Evolutionary conservation across 2,329 filamentous ascomycete species (phyloP).

Genomic region (Shiraia sp.): DNA sequence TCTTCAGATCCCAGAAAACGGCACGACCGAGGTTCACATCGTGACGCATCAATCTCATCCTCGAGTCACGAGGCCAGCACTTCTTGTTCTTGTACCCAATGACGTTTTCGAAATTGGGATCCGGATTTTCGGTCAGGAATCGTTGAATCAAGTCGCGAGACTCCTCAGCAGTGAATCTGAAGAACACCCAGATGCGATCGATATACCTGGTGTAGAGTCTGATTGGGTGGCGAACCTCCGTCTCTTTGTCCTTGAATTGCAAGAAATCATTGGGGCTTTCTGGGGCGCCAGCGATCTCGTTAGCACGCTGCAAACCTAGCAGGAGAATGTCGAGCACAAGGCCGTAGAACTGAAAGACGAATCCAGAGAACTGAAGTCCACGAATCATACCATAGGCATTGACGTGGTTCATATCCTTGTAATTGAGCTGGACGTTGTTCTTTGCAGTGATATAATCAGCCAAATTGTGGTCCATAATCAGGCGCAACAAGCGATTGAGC

Average conservation of each 20-base stretch:
- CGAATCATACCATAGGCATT: constrained; percentile 99
- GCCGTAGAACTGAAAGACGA: constrained; percentile 99
- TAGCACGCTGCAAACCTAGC: constrained; percentile 92
- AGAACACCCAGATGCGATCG: constrained; percentile 98
- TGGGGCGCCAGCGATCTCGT: constrained; percentile 93
- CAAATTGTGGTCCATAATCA: constrained; percentile 99
- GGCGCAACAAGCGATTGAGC: constrained; percentile 84
- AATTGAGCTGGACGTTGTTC: constrained; percentile 98
- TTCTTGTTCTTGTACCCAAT: constrained; percentile 99
- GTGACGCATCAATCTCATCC: constrained; percentile 98
- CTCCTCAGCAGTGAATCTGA: constrained; percentile 91
- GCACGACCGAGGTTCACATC: constrained; percentile 97
- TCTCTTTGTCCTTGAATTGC: constrained; percentile 91
- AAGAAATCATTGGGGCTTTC: constrained; percentile 96
- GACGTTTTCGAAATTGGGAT: constrained; percentile 98
- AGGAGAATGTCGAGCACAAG: constrained; percentile 91
- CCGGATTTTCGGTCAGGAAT: constrained; percentile 96
- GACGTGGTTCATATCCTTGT: constrained; percentile 99
- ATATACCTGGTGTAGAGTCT: constrained; percentile 97
- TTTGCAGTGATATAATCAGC: constrained; percentile 99
- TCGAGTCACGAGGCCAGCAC: constrained; percentile 96
- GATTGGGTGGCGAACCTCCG: constrained; percentile 91
- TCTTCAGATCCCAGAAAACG: constrained; percentile 99
- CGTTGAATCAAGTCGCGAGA: constrained; percentile 95
- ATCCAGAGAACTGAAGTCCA: constrained; percentile 95